phyloP scores from a whole-genome alignment of 306 rosid species.

The Trifolium dubium region DNA sequence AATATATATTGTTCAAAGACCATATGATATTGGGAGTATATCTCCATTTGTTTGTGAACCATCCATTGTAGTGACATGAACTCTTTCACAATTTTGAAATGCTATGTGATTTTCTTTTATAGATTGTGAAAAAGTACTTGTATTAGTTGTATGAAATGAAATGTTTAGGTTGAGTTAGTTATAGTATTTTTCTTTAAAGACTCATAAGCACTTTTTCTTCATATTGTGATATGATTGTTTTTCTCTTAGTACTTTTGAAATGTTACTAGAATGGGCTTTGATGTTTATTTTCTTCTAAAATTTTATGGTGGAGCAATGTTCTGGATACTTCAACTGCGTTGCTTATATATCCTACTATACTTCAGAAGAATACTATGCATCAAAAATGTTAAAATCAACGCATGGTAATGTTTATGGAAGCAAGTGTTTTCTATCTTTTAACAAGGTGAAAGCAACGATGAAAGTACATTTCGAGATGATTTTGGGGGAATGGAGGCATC shows the following conservation, averaged over 20 bases:
- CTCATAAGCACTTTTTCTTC: constrained; percentile 13
- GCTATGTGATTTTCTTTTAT: too few species aligned
- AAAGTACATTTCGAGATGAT: constrained; percentile 6
- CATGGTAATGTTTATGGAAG: neutral
- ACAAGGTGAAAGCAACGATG: neutral
- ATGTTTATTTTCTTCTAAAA: constrained; percentile 17
- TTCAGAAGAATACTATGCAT: too few species aligned
- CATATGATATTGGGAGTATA: constrained; percentile 31
- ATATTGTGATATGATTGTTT: neutral
- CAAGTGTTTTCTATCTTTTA: constrained; percentile 4
- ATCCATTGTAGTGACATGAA: too few species aligned
- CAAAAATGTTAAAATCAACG: too few species aligned
- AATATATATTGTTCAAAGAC: constrained; percentile 23
- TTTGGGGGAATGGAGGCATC: constrained; percentile 27
- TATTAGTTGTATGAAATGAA: constrained; percentile 19
- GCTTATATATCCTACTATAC: too few species aligned
- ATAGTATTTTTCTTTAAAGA: constrained; percentile 12
- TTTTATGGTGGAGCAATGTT: constrained; percentile 37
- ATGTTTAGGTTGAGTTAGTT: constrained; percentile 25
- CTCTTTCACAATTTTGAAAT: too few species aligned
- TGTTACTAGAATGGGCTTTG: constrained; percentile 20
- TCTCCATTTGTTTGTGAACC: constrained; percentile 34
- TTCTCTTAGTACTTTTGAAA: neutral
- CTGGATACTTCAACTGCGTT: constrained; percentile 17
- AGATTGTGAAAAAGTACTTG: constrained; percentile 16